Evolutionary conservation across 2,329 filamentous ascomycete species (phyloP), one percentile per base, ranked within the genome.

Genomic region (Aspergillus udagawae): DNA sequence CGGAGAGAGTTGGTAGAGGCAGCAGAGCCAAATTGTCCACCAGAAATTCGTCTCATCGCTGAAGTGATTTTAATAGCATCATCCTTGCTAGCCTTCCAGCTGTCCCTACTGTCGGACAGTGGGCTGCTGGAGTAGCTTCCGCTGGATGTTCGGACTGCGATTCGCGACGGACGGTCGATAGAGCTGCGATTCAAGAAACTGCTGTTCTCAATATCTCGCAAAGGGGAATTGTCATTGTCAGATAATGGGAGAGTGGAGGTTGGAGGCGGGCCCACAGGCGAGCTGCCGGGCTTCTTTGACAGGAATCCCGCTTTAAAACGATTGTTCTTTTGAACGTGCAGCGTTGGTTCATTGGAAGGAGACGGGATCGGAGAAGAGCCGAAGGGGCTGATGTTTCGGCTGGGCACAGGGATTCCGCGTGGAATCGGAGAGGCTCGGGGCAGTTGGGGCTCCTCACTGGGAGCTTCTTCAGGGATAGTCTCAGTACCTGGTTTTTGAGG

Each of bases 261-360:
- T 7, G 80, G 80, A 14, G 85, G 82, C 1, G 82, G 77, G 14
- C 83, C 81, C 4, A 83, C 74, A 3, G 89, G 88, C 3, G 89
- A 91, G 52, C 83, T 86, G 49, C 82, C 75, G 41, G 76, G 83
- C 83, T 77, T 86, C 72, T 87, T 89, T 1, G 90, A 86, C 25
- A 97, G 77, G 72, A 96, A 96, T 4, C 93, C 93, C 2, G 92
- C 83, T 66, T 96, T 90, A 77, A 97, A 97, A 47, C 93, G 89
- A 52, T 84, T 84, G 65, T 90, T 90, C 66, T 81, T 81, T 59
- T 82, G 83, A 38, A 86, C 71, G 45, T 88, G 83, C 38, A 87
- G 76, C 2, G 85, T 86, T 0, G 84, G 76, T 53, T 83, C 78
- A 38, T 38, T 38, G 32, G 81, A 85, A 70, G 70, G 83, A 66